Evolutionary conservation across 306 rosid species (phyloP), one percentile per base, ranked within the genome.

Genomic region (Pueraria montana): DNA sequence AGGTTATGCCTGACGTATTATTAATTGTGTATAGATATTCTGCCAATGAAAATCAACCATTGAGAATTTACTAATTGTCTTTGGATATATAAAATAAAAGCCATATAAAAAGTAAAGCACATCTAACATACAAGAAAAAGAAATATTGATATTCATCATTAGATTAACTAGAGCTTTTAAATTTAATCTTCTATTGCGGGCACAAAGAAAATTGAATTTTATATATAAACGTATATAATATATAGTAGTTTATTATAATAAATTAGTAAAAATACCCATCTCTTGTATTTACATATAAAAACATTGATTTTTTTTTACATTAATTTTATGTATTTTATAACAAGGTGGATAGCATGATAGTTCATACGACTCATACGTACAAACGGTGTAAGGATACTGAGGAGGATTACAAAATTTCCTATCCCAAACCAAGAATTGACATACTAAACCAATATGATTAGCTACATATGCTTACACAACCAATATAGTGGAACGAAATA

Each of bases 401-500:
- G n/a, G 71, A 16, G 42, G 6, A 65, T 34, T 65, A 8, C 43
- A 50, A 26, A 71, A 46, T 73, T 73, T 9, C 46, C 46, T 32
- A 5, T n/a, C 46, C 17, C 16, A 27, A 32, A n/a, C 46, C 17
- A 17, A 3, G 64, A 16, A 21, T 20, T 5, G 9, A 18, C 64
- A 17, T 8, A 26, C 68, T 36, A 36, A 74, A 40, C 69, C 53
- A 10, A 36, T 40, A 56, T 75, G 46, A 75, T 75, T 42, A 40
- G 18, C n/a, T 18, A 68, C 26, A 14, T 16, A 63, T 59, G 11
- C 66, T 59, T 11, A 36, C 0, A 21, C 30, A 56, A 8, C 42
- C 16, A 8, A 26, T 0, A 61, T 61, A 61, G 53, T 62, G 45
- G 61, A 30, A 50, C 16, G 13, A 34, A 65, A 50, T 65, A 65